phyloP scores from a whole-genome alignment of 2,329 filamentous ascomycete genomes.

The Fusarium sp. region DNA sequence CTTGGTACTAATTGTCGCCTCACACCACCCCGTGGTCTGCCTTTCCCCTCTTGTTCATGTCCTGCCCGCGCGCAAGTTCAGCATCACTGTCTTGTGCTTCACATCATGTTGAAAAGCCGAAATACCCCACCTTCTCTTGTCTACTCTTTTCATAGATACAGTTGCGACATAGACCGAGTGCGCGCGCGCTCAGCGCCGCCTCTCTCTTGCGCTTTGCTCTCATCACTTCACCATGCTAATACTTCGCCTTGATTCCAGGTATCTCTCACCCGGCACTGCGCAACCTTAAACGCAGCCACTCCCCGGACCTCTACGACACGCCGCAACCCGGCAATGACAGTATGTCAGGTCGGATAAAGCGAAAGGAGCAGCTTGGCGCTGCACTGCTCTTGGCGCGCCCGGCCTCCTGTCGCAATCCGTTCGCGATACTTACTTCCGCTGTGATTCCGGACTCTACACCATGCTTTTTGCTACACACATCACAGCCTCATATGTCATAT shows the following conservation, averaged over 20 bases:
- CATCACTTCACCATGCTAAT: constrained; percentile 44
- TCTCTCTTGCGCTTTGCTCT: background rate
- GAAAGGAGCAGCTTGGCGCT: constrained; percentile 50
- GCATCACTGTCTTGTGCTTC: constrained; percentile 19
- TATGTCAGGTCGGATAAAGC: constrained; percentile 65
- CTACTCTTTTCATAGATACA: constrained; percentile 1
- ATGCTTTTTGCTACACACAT: constrained; percentile 38
- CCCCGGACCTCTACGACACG: constrained; percentile 73
- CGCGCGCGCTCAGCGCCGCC: constrained; percentile 14
- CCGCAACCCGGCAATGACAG: constrained; percentile 73
- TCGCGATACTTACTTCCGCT: constrained; percentile 28
- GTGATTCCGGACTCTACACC: constrained; percentile 47
- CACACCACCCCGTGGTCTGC: constrained; percentile 25
- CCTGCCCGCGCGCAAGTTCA: background rate
- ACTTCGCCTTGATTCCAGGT: constrained; percentile 51
- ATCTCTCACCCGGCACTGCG: constrained; percentile 68
- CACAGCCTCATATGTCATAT: background rate
- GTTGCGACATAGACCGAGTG: constrained; percentile 12
- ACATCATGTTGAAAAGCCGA: constrained; percentile 24
- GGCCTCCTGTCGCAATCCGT: constrained; percentile 26
- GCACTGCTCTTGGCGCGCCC: constrained; percentile 47
- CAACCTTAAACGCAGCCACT: constrained; percentile 83
- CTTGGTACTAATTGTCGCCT: constrained; percentile 27
- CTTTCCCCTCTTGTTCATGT: constrained; percentile 13
- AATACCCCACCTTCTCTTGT: constrained; percentile 27